Base-by-base conservation (phyloP, 2,329 filamentous ascomycete species). In the Pseudogymnoascus sp. region DNA sequence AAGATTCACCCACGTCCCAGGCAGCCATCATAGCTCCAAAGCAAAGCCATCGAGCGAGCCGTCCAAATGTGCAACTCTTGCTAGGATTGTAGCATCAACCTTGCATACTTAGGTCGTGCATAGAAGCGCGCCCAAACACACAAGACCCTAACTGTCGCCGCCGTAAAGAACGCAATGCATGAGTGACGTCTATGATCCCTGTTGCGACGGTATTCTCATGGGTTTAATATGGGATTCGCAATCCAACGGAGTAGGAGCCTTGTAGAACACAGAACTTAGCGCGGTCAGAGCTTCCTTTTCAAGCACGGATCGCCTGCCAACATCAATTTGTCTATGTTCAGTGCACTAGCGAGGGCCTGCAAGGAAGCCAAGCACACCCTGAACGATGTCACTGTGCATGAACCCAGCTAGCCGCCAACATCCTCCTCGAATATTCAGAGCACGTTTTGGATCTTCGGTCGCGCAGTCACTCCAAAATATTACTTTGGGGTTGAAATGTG, bases 321-420 rank as follows among this genome's bases (percentile, higher is more conserved):
- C 46, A 31, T 10, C 46, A 7, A 53, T 33, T 56, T 33, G 26
- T 10, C 29, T 11, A 13, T 56, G 26, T 19, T 56, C n/a, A 33
- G 9, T 33, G n/a, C 9, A 50, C 15, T 53, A 31, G n/a, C 46
- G 50, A 19, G 50, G 50, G 26, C 50, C 26, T 56, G 46, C 29
- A 33, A 7, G 26, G 50, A 33, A 33, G 50, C 50, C 50, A 56
- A 33, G 26, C 26, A 19, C 17, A 19, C 17, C 7, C 4, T n/a
- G 6, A 33, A 56, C 50, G 29, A 56, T 56, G 50, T 56, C 50
- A 56, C 50, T 29, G 29, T 56, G 50, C 50, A 56, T 56, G 50
- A 56, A 33, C 50, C 50, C 29, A 56, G 2, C 50, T 56, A 33
- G 29, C 50, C 29, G 50, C 50, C 50, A 2, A 19, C 50, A 56